Base-by-base conservation (phyloP, 148 eudicot species). In the Spergularia marina region DNA sequence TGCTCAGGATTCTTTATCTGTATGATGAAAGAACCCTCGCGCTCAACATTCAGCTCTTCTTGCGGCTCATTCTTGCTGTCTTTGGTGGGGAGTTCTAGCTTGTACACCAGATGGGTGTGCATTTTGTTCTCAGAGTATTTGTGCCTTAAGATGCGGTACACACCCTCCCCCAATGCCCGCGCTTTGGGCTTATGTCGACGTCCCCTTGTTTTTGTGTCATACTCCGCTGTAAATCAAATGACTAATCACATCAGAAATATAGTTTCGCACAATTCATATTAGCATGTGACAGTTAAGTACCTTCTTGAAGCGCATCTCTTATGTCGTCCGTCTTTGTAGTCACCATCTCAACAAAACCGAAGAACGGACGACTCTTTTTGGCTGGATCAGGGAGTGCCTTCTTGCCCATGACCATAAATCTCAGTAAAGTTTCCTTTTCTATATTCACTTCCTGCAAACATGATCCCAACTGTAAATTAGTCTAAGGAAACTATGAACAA, bases 291-390 rank as follows among this genome's bases (percentile, higher is more conserved):
- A 36, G 55, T 13, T 23, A 3, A 64, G 23, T 70, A 87, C 91
- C 84, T 72, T 86, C 97, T 82, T 81, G 62, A 52, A 90, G 88
- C 30, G 89, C 92, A 59, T 53, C 68, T 71, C 83, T 83, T 55
- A 88, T 73, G 72, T 85, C 85, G 1, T 86, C 85, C 52, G 80
- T 73, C 16, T 83, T 82, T 0, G 86, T 88, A 55, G 91, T 90
- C 55, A 92, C 97, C 80, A 90, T 58, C 85, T 92, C 91, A 1
- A 92, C 92, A 67, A 87, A 92, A 2, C 91, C 95, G 90, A 92
- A 92, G 47, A 76, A 84, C 3, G 95, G 95, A 34, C 78, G 74
- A 51, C 89, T 71, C 67, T 80, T 87, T 62, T 80, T 70, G 40
- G 60, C 15, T 9, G 91, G 84, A 65, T 87, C 87, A 0, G 95